Percentiles rank a stretch among this genome's conserved stretches.
phyloP scores from a whole-genome alignment of 352 stramenopile genomes.

The Paralagenidium karlingii region DNA sequence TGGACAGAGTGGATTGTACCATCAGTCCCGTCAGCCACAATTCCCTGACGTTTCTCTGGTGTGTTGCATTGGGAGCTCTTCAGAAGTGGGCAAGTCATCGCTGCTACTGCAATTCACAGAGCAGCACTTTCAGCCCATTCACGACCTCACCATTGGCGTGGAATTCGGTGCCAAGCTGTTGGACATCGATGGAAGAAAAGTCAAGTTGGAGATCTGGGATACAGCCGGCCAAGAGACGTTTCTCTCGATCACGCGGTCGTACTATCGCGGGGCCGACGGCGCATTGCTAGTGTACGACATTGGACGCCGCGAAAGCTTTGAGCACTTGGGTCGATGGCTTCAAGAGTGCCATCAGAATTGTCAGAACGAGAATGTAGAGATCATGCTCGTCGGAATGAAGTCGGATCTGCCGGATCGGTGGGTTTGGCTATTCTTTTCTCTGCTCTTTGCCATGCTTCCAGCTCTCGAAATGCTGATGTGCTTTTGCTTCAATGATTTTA shows the following conservation, averaged over 20 bases:
- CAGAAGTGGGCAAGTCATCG: conserved; percentile 83
- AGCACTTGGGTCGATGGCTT: conserved; percentile 61
- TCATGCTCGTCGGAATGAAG: conserved; percentile 83
- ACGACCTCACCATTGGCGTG: conserved; percentile 86
- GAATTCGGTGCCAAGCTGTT: conserved; percentile 85
- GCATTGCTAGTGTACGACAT: conserved; percentile 86
- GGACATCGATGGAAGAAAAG: conserved; percentile 65
- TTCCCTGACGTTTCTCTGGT: too few relatives aligned
- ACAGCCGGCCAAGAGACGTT: conserved; percentile 86
- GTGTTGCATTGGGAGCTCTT: neutral
- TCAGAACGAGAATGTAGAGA: conserved; percentile 70
- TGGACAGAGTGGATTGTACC: neutral
- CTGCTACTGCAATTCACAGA: conserved; percentile 86
- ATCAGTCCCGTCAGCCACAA: neutral
- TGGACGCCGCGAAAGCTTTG: conserved; percentile 54
- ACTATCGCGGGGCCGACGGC: conserved; percentile 81
- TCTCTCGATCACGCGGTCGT: conserved; percentile 80
- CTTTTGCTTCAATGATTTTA: neutral
- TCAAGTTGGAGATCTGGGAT: conserved; percentile 90
- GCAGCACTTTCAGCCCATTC: conserved; percentile 81
- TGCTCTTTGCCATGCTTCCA: neutral
- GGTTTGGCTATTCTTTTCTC: neutral
- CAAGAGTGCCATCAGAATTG: conserved; percentile 79
- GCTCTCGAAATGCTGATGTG: neutral
- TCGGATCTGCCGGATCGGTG: conserved; percentile 38